Conservation (phyloP, 2,329 filamentous ascomycete genomes). For the Alternaria brassicae region DNA sequence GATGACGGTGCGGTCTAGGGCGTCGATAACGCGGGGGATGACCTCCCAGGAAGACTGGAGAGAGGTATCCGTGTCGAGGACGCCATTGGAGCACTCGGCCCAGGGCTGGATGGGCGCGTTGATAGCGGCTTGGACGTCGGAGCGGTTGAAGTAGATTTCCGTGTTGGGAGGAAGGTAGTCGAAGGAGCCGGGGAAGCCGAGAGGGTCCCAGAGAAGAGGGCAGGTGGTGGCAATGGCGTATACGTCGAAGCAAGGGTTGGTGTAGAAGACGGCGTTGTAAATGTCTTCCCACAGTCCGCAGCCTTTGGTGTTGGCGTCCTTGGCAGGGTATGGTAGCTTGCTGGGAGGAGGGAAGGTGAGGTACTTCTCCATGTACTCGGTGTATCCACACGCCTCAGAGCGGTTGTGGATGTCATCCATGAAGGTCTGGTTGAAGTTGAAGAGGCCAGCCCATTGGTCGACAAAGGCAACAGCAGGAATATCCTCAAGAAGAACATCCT, state of each 20-base stretch:
- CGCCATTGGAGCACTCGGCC: slow-evolving; percentile 62
- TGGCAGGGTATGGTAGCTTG: slow-evolving; percentile 62
- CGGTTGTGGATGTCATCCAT: slow-evolving; percentile 60
- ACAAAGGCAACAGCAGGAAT: slow-evolving; percentile 65
- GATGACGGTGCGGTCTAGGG: slow-evolving; percentile 73
- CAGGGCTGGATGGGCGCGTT: slow-evolving; percentile 67
- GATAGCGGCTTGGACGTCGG: slow-evolving; percentile 72
- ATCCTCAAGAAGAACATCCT: slow-evolving; percentile 59
- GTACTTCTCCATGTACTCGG: slow-evolving; percentile 65
- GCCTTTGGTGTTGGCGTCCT: slow-evolving; percentile 51
- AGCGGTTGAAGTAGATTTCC: slow-evolving; percentile 72
- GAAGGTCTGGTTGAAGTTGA: slow-evolving; percentile 69
- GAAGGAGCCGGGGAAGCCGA: slow-evolving; percentile 72
- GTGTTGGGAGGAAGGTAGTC: slow-evolving; percentile 69
- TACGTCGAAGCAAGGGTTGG: slow-evolving; percentile 81
- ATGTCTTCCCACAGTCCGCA: slow-evolving; percentile 69
- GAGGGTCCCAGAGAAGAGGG: slow-evolving; percentile 71
- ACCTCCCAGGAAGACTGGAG: slow-evolving; percentile 63
- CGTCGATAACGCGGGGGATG: slow-evolving; percentile 75
- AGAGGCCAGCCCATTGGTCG: slow-evolving; percentile 66
- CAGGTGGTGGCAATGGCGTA: slow-evolving; percentile 78
- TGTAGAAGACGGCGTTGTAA: slow-evolving; percentile 58
- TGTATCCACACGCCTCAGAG: slow-evolving; percentile 68
- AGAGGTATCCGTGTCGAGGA: slow-evolving; percentile 60
- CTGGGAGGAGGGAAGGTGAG: slow-evolving; percentile 73